Conservation (phyloP, 1,284 basidiomycete species). For the Entoloma clypeatum region DNA sequence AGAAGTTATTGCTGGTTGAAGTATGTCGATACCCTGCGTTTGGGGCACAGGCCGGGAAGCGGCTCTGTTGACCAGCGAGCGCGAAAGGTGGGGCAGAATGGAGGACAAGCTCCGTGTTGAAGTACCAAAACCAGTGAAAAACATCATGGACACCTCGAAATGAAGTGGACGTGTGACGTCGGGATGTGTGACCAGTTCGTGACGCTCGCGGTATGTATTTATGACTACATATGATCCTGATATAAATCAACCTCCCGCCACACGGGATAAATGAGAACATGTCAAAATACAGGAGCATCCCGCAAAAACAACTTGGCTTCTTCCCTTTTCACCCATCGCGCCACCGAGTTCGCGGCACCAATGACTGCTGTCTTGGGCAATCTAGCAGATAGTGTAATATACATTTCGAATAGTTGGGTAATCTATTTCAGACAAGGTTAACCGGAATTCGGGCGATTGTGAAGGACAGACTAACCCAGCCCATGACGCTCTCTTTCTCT, state of each 20-base stretch:
- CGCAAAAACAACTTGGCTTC: constrained; percentile 79
- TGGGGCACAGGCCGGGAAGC: constrained; percentile 29
- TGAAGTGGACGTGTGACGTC: background rate
- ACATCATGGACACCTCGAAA: constrained; percentile 8
- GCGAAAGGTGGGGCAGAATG: constrained; percentile 24
- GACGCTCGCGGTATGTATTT: too few species aligned
- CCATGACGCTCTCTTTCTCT: constrained; percentile 83
- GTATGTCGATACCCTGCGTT: constrained; percentile 20
- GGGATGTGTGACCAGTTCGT: constrained; percentile 1
- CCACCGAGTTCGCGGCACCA: constrained; percentile 83
- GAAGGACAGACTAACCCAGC: constrained; percentile 62
- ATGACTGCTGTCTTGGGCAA: constrained; percentile 85
- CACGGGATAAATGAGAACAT: background rate
- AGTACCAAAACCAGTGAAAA: constrained; percentile 17
- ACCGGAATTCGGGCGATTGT: background rate
- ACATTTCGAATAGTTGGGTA: constrained; percentile 90
- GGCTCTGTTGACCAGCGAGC: constrained; percentile 41
- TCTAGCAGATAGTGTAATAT: constrained; percentile 77
- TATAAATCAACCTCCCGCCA: too few species aligned
- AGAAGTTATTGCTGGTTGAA: constrained; percentile 10
- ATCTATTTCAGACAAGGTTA: constrained; percentile 49
- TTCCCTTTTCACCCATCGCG: constrained; percentile 87
- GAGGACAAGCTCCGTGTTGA: constrained; percentile 21
- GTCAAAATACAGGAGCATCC: constrained; percentile 84
- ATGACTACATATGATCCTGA: too few species aligned